phyloP scores from a whole-genome alignment of 371 early-diverging fungal species.

The Circinella umbellata region DNA sequence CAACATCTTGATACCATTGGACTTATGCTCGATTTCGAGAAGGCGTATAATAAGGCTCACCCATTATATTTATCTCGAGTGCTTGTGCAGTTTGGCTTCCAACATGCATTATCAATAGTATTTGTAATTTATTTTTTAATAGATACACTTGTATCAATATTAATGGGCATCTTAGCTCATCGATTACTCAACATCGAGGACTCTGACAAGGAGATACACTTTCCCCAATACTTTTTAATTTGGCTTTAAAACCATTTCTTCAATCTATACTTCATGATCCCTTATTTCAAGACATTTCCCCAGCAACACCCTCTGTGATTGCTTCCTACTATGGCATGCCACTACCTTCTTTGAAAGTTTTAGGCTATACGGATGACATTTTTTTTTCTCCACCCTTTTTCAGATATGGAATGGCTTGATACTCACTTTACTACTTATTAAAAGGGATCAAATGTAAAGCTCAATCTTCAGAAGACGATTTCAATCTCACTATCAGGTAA shows the following conservation, averaged over 20 bases:
- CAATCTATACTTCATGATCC: too few species aligned
- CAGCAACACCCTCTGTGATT: too few species aligned
- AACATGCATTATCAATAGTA: neutral
- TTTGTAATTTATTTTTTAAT: conserved; percentile 19
- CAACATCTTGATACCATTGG: neutral
- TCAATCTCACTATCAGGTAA: too few species aligned
- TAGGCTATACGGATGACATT: too few species aligned
- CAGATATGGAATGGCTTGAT: too few species aligned
- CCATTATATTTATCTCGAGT: conserved; percentile 12
- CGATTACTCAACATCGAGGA: conserved; percentile 24
- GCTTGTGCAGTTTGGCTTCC: conserved; percentile 8
- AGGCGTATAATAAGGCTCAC: conserved; percentile 18
- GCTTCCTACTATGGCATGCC: too few species aligned
- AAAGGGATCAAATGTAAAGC: too few species aligned
- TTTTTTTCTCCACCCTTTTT: too few species aligned
- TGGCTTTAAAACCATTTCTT: too few species aligned
- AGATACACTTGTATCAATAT: conserved; percentile 19
- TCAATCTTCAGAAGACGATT: too few species aligned
- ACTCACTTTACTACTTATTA: too few species aligned
- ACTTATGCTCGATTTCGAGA: conserved; percentile 19
- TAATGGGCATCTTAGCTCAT: conserved; percentile 21
- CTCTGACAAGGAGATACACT: conserved; percentile 34
- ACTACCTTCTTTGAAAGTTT: too few species aligned
- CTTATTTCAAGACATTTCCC: conserved; percentile 21
- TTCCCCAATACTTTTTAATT: conserved; percentile 31